These are phyloP conservation scores for Echites panduratus DNA, from an alignment of 257 asterid genomes.

Conservation along the genomic window DNA sequence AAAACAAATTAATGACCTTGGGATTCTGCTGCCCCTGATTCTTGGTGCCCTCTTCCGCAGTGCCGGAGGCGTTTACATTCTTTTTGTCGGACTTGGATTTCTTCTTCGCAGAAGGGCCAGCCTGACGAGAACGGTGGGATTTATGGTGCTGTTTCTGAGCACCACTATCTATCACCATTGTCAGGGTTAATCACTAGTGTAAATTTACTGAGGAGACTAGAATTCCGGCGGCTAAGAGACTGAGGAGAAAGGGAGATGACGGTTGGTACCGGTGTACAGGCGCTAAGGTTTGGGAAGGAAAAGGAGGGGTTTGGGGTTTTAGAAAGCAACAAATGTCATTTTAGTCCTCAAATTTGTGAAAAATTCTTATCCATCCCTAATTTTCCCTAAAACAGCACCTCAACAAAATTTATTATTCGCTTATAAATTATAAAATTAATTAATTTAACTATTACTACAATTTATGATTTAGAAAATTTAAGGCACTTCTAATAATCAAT, in stretches of 20 bases:
- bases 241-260: neutral
- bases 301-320: too few species aligned
- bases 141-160: constrained; percentile 54
- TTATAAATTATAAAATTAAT: too few species aligned
- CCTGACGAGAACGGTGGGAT: constrained; percentile 58
- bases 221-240: neutral
- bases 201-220: neutral
- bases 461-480: too few species aligned
- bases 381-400: too few species aligned
- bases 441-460: too few species aligned
- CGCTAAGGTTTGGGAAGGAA: too few species aligned
- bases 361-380: too few species aligned
- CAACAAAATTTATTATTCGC: too few species aligned
- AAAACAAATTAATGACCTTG: constrained; percentile 17
- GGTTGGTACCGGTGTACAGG: too few species aligned
- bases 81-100: constrained; percentile 42
- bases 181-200: neutral
- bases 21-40: constrained; percentile 41
- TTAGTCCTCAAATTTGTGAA: too few species aligned
- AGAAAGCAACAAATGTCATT: too few species aligned
- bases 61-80: constrained; percentile 12
- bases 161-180: constrained; percentile 26
- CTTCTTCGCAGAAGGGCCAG: constrained; percentile 82
- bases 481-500: too few species aligned
- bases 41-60: constrained; percentile 45